phyloP scores from a whole-genome alignment of 129 eudicot species.

The Pulicaria dysenterica region DNA sequence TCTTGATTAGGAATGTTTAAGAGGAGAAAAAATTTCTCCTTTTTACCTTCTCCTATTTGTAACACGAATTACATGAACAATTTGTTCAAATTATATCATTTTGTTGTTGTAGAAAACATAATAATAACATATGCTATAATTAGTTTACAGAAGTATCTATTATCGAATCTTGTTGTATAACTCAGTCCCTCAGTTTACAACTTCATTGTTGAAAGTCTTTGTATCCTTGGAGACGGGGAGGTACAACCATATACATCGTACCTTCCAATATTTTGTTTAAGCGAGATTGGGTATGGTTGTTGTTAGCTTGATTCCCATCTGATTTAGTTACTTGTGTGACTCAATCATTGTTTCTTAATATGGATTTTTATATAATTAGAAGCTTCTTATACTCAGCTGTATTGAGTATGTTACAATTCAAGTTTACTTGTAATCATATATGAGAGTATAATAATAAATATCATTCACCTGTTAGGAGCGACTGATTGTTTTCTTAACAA shows the following conservation, averaged over 20 bases:
- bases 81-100: conserved; percentile 32
- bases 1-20: conserved; percentile 28
- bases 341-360: neutral
- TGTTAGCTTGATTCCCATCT: neutral
- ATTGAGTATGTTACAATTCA: conserved; percentile 31
- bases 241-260: too few species aligned
- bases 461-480: conserved; percentile 25
- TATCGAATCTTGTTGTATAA: too few species aligned
- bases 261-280: neutral
- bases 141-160: too few species aligned
- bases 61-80: conserved; percentile 32
- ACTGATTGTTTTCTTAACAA: conserved; percentile 20
- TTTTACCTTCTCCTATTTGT: conserved; percentile 27
- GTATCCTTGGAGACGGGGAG: too few species aligned
- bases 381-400: conserved; percentile 16
- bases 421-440: conserved; percentile 32
- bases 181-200: too few species aligned
- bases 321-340: conserved; percentile 15
- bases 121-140: neutral
- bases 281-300: too few species aligned
- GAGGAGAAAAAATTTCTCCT: conserved; percentile 26
- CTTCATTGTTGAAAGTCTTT: too few species aligned
- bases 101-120: conserved; percentile 27
- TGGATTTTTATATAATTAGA: conserved; percentile 21
- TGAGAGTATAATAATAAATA: conserved; percentile 13